These are phyloP conservation scores for Millerago galiae DNA, from an alignment of 805 yeast genomes.

Conservation along the genomic window DNA sequence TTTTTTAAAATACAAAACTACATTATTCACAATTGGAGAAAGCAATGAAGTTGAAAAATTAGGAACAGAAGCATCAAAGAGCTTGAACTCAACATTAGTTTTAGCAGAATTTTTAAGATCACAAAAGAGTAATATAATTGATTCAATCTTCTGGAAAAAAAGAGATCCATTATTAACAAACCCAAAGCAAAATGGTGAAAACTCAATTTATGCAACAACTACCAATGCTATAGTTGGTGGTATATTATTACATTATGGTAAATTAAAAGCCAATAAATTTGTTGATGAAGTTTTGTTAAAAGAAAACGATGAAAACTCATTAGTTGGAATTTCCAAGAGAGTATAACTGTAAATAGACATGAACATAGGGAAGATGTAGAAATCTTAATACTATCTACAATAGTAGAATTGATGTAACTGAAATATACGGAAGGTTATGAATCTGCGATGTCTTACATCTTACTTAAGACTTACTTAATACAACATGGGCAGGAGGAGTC, in stretches of 20 bases:
- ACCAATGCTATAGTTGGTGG: slow-evolving; percentile 64
- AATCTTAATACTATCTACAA: too few species aligned
- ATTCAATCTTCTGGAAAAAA: slow-evolving; percentile 61
- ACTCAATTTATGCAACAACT: slow-evolving; percentile 46
- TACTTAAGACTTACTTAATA: too few species aligned
- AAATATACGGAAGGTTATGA: too few species aligned
- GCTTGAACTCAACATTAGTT: slow-evolving; percentile 42
- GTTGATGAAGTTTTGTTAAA: slow-evolving; percentile 42
- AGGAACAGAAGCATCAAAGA: slow-evolving; percentile 50
- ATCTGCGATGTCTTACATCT: too few species aligned
- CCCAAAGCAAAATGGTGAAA: slow-evolving; percentile 48
- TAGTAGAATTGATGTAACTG: too few species aligned
- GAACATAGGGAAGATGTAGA: background rate
- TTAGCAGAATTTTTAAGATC: slow-evolving; percentile 46
- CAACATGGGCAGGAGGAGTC: too few species aligned
- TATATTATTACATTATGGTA: slow-evolving; percentile 56
- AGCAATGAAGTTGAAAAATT: slow-evolving; percentile 28
- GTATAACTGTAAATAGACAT: slow-evolving; percentile 3
- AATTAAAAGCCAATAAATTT: slow-evolving; percentile 49
- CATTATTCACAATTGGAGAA: slow-evolving; percentile 25
- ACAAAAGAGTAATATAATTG: slow-evolving; percentile 34
- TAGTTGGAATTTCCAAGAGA: slow-evolving; percentile 16
- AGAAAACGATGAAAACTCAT: slow-evolving; percentile 12
- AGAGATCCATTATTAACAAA: slow-evolving; percentile 40
- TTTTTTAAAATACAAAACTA: slow-evolving; percentile 40